Base-by-base conservation (phyloP, 129 eudicot genomes). In the Sambucus nigra region DNA sequence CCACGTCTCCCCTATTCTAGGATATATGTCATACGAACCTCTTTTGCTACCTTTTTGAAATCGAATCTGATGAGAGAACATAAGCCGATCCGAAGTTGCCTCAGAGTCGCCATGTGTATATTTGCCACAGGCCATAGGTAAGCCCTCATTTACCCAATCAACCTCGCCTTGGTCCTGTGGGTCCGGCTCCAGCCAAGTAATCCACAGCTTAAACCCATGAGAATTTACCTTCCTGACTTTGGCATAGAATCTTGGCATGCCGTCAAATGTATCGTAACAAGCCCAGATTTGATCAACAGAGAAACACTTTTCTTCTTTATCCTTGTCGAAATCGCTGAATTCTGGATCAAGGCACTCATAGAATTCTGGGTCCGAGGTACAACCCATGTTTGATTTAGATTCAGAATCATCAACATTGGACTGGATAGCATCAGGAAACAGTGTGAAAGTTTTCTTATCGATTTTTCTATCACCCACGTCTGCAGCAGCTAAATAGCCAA, bases 191-290 rank as follows among this genome's bases (percentile, higher is more conserved):
- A 79, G 61, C 81, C 78, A 74, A 29, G 64, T 68, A 32, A 80
- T 17, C 19, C 48, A 56, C 49, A 76, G 33, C 60, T 67, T 74
- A 45, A 80, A 80, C 28, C n/a, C n/a, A n/a, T n/a, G n/a, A n/a
- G n/a, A n/a, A n/a, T n/a, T n/a, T n/a, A 80, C 64, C 68, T 50
- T 83, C 41, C 46, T 74, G 50, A 88, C 69, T 33, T 57, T 69
- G 3, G 91, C 91, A 71, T 88, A 84, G 59, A 56, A 88, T 73
- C 94, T 77, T 48, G 97, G 97, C 97, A 88, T 80, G 12, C 78
- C 68, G 59, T 80, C 92, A 38, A 51, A 45, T 7, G 79, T 54
- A 63, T 84, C 97, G 63, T 83, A 88, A 41, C 81, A 73, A 47
- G 97, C 97, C 97, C 97, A 88, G 26, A 78, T 41, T 66, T 88